Conservation (phyloP, 768 basidiomycete genomes). For the Tulasnella sp. region DNA sequence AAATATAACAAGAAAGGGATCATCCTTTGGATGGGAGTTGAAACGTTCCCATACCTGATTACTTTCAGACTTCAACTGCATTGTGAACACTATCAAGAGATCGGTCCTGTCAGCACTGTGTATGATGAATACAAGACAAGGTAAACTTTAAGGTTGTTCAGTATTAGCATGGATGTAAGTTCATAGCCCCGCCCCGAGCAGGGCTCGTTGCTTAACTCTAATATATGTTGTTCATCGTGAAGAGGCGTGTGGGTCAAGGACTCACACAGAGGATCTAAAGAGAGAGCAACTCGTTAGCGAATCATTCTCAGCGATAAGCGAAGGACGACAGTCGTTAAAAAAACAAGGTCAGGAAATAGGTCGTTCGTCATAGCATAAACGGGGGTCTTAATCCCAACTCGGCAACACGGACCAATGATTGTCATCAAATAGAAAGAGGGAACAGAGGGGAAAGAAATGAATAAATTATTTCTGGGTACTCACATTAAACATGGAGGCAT, state of each 20-base stretch:
- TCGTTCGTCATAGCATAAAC: slow-evolving; percentile 8
- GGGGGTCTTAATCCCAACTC: slow-evolving; percentile 16
- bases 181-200: background rate
- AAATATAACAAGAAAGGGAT: slow-evolving; percentile 52
- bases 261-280: too few species aligned
- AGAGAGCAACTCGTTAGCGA: too few species aligned
- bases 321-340: too few species aligned
- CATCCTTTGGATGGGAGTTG: slow-evolving; percentile 31
- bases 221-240: background rate
- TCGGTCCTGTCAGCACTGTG: background rate
- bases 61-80: background rate
- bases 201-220: background rate
- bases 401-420: slow-evolving; percentile 15
- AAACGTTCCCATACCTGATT: background rate
- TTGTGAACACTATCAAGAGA: background rate
- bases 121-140: background rate
- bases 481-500: too few species aligned
- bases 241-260: background rate
- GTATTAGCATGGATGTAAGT: background rate
- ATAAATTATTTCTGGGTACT: background rate
- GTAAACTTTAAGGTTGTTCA: background rate
- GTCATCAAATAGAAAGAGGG: background rate
- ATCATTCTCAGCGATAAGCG: too few species aligned
- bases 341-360: too few species aligned
- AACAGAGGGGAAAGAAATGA: background rate